Evolutionary conservation across 75 land plant genomes (phyloP).

Genomic region (Pinus albicaulis): DNA sequence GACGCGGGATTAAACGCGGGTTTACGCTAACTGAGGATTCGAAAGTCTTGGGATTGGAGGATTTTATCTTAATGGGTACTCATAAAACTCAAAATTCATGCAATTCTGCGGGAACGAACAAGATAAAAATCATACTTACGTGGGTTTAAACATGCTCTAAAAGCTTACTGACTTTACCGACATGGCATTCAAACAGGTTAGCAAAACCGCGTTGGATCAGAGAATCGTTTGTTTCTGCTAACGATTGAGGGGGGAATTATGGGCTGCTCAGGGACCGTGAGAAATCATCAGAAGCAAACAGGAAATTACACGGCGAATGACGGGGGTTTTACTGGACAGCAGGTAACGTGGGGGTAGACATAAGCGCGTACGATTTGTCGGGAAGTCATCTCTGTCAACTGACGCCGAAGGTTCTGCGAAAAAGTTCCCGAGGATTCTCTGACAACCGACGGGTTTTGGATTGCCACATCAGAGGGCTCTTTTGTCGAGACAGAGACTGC

Average conservation of each 20-base stretch:
- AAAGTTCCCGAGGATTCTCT: background rate
- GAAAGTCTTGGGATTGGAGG: background rate
- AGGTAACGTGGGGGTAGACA: no score
- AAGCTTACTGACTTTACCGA: background rate
- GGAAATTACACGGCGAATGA: background rate
- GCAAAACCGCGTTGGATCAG: background rate
- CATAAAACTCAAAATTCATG: background rate
- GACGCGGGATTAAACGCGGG: no score
- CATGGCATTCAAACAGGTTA: background rate
- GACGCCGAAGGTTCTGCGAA: slow-evolving; percentile 1
- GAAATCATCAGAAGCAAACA: background rate
- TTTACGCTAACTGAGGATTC: no score
- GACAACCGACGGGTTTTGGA: background rate
- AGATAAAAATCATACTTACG: background rate
- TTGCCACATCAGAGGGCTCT: background rate
- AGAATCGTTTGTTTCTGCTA: no score
- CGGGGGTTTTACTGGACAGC: background rate
- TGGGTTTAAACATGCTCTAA: background rate
- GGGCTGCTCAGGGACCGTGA: background rate
- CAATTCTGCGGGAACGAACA: background rate
- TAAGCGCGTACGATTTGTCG: background rate
- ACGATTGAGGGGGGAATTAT: background rate
- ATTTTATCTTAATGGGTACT: background rate
- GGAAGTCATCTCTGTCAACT: background rate
- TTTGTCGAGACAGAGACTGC: background rate